These are phyloP conservation scores for Parsonsia alboflavescens DNA, from an alignment of 257 asterid genomes.

Conservation along the genomic window DNA sequence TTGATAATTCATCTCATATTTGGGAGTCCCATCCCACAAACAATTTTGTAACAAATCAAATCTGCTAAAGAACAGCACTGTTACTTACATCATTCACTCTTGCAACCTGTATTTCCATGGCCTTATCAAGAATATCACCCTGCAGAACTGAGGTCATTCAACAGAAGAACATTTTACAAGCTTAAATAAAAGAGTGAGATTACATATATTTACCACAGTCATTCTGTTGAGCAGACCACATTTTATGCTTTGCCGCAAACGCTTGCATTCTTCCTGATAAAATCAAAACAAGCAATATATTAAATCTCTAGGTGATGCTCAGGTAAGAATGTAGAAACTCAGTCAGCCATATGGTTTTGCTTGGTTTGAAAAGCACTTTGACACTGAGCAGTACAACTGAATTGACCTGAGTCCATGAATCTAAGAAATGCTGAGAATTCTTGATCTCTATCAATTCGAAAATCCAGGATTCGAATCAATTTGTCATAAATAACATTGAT, in stretches of 20 bases:
- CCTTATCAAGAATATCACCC: constrained; percentile 99
- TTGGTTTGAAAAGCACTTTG: not conserved
- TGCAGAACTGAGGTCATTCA: constrained; percentile 29
- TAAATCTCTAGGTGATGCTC: not conserved
- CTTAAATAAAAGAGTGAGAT: constrained; percentile 12
- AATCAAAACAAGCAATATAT: constrained; percentile 8
- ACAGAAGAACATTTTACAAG: constrained; percentile 9
- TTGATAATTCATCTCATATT: not conserved
- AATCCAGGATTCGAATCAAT: too few species aligned
- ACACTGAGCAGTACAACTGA: not conserved
- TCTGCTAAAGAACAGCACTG: not conserved
- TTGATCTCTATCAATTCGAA: too few species aligned
- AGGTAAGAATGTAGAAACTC: not conserved
- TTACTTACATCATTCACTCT: constrained; percentile 89
- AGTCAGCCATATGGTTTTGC: not conserved
- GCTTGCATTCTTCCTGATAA: constrained; percentile 95
- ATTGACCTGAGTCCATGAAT: too few species aligned
- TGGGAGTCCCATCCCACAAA: not conserved
- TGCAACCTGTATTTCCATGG: constrained; percentile 81
- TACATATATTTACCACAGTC: constrained; percentile 67
- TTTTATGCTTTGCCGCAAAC: constrained; percentile 95
- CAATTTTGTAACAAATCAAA: not conserved
- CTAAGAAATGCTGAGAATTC: too few species aligned
- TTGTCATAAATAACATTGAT: too few species aligned
- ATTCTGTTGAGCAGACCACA: constrained; percentile 85